These are phyloP conservation scores for Oehlia diaphana DNA, from an alignment of 192 early-diverging fungal species.

Conservation along the genomic window DNA sequence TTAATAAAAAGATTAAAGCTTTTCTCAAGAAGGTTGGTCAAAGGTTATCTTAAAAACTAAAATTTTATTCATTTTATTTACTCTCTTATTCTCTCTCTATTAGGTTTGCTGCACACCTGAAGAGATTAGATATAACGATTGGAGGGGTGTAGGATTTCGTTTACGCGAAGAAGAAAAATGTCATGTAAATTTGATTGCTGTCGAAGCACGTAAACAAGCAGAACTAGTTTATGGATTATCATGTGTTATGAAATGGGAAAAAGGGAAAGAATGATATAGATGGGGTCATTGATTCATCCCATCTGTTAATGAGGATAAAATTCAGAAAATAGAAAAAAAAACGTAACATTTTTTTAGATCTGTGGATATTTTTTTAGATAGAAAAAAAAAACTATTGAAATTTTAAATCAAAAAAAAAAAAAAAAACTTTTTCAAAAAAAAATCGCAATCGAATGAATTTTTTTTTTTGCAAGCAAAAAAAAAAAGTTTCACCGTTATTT, in stretches of 20 bases:
- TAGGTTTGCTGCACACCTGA: background rate
- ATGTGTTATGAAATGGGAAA: constrained; percentile 35
- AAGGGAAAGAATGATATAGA: constrained; percentile 5
- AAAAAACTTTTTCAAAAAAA: too few species aligned
- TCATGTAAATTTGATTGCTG: constrained; percentile 54
- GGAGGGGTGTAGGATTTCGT: constrained; percentile 53
- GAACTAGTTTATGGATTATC: constrained; percentile 54
- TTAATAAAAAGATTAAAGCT: constrained; percentile 44
- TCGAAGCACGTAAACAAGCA: constrained; percentile 57
- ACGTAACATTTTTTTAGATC: too few species aligned
- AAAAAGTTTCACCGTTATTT: too few species aligned
- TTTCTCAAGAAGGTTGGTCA: constrained; percentile 42
- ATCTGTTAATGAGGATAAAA: too few species aligned
- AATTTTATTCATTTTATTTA: constrained; percentile 25
- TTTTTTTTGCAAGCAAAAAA: too few species aligned
- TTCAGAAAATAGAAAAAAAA: too few species aligned
- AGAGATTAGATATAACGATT: constrained; percentile 39
- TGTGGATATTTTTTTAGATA: too few species aligned
- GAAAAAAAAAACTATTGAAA: too few species aligned
- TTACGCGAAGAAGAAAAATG: constrained; percentile 59
- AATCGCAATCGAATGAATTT: too few species aligned
- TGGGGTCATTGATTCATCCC: background rate
- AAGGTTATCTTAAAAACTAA: too few species aligned
- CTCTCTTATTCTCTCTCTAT: background rate
- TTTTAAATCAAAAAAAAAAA: too few species aligned